These are phyloP conservation scores for Neophaeococcomyces aloes DNA, from an alignment of 2,329 filamentous ascomycete species.

Conservation along the genomic window DNA sequence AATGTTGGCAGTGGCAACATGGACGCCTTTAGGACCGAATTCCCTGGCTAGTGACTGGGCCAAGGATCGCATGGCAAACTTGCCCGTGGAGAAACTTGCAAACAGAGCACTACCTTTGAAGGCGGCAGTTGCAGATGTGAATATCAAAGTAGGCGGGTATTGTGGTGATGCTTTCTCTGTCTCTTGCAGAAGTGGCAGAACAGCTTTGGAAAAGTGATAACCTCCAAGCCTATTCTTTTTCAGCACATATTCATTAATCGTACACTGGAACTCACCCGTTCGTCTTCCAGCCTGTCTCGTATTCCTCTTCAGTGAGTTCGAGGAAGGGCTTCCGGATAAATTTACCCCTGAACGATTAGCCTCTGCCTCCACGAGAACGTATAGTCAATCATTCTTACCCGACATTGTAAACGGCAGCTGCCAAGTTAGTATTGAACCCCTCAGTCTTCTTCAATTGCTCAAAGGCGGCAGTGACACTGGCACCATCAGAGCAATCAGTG, in stretches of 20 bases:
- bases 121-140: slow-evolving; percentile 78
- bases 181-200: slow-evolving; percentile 60
- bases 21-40: slow-evolving; percentile 73
- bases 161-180: slow-evolving; percentile 42
- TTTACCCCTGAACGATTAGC: slow-evolving; percentile 27
- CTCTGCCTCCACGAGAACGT: too few relatives aligned
- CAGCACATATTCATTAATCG: background rate
- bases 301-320: slow-evolving; percentile 49
- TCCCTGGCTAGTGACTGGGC: slow-evolving; percentile 68
- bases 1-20: slow-evolving; percentile 71
- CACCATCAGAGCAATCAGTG: slow-evolving; percentile 45
- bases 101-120: slow-evolving; percentile 61
- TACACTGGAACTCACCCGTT: slow-evolving; percentile 33
- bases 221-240: slow-evolving; percentile 43
- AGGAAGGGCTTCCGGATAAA: slow-evolving; percentile 52
- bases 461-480: slow-evolving; percentile 45
- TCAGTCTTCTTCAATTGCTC: slow-evolving; percentile 45
- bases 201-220: slow-evolving; percentile 63
- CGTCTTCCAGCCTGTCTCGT: slow-evolving; percentile 40
- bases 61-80: slow-evolving; percentile 67
- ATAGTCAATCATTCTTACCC: slow-evolving; percentile 19
- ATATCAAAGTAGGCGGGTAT: slow-evolving; percentile 67
- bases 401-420: slow-evolving; percentile 52
- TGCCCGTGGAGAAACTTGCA: slow-evolving; percentile 63
- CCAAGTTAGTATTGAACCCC: slow-evolving; percentile 30